Evolutionary conservation across 805 yeast species (phyloP), one percentile per base, ranked within the genome.

Genomic region (Kodamaea restingae): DNA sequence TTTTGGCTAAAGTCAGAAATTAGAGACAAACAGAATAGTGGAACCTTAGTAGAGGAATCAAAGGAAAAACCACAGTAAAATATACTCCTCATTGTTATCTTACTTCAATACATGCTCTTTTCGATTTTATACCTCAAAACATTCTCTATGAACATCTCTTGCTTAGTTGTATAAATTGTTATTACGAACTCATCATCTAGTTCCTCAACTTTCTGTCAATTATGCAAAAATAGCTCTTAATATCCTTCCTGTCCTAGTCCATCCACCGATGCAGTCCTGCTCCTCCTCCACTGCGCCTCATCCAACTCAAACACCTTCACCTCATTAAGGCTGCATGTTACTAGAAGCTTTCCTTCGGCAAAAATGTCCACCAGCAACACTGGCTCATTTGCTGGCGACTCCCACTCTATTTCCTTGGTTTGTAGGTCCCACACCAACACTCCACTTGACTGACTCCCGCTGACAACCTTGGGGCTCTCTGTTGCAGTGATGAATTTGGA

Each of bases 371-470:
- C 64, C 29, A 69, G 71, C 40, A 76, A 53, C 4, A 76, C 66
- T 1, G 73, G 64, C 9, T 48, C 45, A 4, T 40, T 41, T 8
- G 47, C 42, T 2, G 43, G 44, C 22, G 46, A 56, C 40, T 54
- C 56, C 33, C 47, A 56, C 3, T 69, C 63, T 2, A 81, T 56
- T 11, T 71, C 61, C 49, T 79, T 81, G 3, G 76, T 54, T 44
- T 83, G 88, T 4, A 84, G 64, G 50, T 82, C 80, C 91, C 90
- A 84, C 9, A 84, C 57, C 10, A 76, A 51, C 0, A 82, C 54
- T 1, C 73, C 67, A 1, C 77, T 75, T 9, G 48, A 42, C 33
- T 82, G 87, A 30, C 81, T 71, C 0, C 90, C 90, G 0, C 87
- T 78, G 3, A 68, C 76, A 3, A 81, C 66, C 37, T 70, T 48